Percentiles rank a stretch among this genome's conserved stretches.
These are phyloP conservation scores for Hygrophorus pudorinus DNA, from an alignment of 768 basidiomycete genomes.

Conservation along the genomic window DNA sequence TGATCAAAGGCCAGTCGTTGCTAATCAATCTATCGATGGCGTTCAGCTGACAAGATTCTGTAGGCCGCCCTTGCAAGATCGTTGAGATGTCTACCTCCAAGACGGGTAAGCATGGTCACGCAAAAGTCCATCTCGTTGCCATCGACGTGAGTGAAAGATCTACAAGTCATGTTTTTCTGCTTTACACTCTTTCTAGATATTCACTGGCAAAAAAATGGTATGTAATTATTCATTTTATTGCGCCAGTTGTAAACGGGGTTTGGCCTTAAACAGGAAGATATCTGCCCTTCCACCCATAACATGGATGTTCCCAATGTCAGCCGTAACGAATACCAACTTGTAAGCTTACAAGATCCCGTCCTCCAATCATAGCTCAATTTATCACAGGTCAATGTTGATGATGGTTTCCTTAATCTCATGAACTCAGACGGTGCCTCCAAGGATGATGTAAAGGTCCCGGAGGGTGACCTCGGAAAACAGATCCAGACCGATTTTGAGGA, in stretches of 20 bases:
- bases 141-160: constrained; percentile 67
- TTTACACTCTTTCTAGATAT: constrained; percentile 54
- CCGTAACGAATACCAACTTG: constrained; percentile 87
- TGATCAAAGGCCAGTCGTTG: constrained; percentile 67
- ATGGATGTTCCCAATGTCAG: constrained; percentile 96
- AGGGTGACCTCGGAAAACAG: constrained; percentile 65
- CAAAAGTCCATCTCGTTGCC: constrained; percentile 96
- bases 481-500: constrained; percentile 68
- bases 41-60: not conserved
- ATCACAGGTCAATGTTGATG: constrained; percentile 75
- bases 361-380: constrained; percentile 5
- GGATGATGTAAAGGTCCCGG: constrained; percentile 93
- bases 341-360: constrained; percentile 24
- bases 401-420: constrained; percentile 95
- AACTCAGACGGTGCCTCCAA: constrained; percentile 66
- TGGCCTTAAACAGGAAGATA: constrained; percentile 61
- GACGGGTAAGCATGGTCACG: constrained; percentile 99
- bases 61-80: constrained; percentile 94
- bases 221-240: constrained; percentile 21
- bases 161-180: constrained; percentile 1
- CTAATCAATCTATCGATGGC: not conserved
- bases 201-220: constrained; percentile 95
- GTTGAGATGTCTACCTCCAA: constrained; percentile 99
- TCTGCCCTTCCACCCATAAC: constrained; percentile 97
- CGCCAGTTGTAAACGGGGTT: not conserved